Evolutionary conservation across 1,139 yeast genomes (phyloP).

Genomic region (Yarrowia galli): DNA sequence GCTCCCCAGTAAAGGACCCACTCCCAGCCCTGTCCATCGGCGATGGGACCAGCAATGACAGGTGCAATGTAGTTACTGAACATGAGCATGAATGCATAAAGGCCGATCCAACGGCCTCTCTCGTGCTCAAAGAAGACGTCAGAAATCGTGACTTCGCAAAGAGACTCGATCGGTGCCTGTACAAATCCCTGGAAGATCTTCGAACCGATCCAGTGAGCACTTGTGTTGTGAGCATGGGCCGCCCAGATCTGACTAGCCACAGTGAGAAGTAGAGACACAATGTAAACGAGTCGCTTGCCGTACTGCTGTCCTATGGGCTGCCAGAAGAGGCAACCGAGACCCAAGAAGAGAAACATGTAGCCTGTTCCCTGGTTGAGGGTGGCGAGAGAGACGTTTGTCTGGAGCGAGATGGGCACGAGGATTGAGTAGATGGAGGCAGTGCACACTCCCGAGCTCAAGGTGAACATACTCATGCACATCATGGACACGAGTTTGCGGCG

Average conservation of each 20-base stretch:
- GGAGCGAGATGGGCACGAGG: conserved; percentile 54
- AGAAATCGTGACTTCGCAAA: conserved; percentile 57
- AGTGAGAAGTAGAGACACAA: conserved; percentile 44
- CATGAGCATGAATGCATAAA: conserved; percentile 71
- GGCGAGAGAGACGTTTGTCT: conserved; percentile 54
- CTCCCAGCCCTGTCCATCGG: conserved; percentile 63
- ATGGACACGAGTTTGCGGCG: conserved; percentile 51
- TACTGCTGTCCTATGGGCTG: conserved; percentile 62
- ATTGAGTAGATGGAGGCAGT: conserved; percentile 59
- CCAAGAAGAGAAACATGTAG: conserved; percentile 57
- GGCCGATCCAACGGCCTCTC: conserved; percentile 73
- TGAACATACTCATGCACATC: conserved; percentile 52
- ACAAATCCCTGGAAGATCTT: conserved; percentile 58
- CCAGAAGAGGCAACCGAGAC: conserved; percentile 58
- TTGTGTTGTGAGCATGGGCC: conserved; percentile 46
- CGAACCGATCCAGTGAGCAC: conserved; percentile 53
- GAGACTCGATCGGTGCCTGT: conserved; percentile 63
- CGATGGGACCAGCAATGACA: conserved; percentile 73
- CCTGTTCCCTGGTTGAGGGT: conserved; percentile 62
- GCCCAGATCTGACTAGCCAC: conserved; percentile 46
- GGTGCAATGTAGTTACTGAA: conserved; percentile 83
- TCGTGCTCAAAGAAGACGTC: conserved; percentile 71
- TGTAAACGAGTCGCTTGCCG: conserved; percentile 62
- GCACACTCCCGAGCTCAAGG: conserved; percentile 57
- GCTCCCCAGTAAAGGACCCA: conserved; percentile 88